Evolutionary conservation across 352 stramenopile genomes (phyloP).

Genomic region (Phytophthora litchii): DNA sequence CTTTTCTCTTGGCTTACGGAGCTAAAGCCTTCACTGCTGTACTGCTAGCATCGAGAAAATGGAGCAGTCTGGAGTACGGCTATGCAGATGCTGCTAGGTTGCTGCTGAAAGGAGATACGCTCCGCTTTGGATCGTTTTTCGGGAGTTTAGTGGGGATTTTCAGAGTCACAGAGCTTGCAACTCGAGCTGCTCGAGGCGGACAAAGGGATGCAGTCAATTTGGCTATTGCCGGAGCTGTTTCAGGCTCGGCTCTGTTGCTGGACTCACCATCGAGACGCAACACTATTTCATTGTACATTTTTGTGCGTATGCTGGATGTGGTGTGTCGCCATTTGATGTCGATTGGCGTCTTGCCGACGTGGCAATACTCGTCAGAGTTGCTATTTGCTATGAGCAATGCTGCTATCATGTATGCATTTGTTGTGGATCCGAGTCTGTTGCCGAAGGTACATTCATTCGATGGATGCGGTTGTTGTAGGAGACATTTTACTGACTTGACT

Average conservation of each 20-base stretch:
- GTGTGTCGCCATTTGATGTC: conserved; percentile 73
- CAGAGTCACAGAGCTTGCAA: conserved; percentile 61
- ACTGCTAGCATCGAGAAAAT: conserved; percentile 78
- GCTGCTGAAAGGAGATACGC: conserved; percentile 66
- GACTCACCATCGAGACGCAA: conserved; percentile 66
- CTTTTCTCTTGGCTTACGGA: conserved; percentile 79
- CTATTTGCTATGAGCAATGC: conserved; percentile 82
- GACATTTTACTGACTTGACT: neutral
- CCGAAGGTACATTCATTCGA: conserved; percentile 52
- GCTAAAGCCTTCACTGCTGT: conserved; percentile 85
- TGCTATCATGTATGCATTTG: conserved; percentile 81
- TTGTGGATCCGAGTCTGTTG: conserved; percentile 69
- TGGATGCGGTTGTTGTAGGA: neutral
- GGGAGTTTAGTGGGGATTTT: conserved; percentile 78
- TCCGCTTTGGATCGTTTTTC: conserved; percentile 83
- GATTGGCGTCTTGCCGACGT: conserved; percentile 52
- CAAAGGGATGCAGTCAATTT: conserved; percentile 63
- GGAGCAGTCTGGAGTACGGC: conserved; percentile 74
- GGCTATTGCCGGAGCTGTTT: conserved; percentile 69
- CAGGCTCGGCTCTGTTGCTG: conserved; percentile 71
- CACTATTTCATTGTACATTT: conserved; percentile 86
- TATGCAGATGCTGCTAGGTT: conserved; percentile 79
- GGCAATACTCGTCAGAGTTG: conserved; percentile 71
- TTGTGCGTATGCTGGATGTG: conserved; percentile 87
- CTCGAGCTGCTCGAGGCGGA: conserved; percentile 47